Evolutionary conservation across 805 yeast genomes (phyloP), one percentile per base, ranked within the genome.

Genomic region (Teunomyces barrocoloradensis): DNA sequence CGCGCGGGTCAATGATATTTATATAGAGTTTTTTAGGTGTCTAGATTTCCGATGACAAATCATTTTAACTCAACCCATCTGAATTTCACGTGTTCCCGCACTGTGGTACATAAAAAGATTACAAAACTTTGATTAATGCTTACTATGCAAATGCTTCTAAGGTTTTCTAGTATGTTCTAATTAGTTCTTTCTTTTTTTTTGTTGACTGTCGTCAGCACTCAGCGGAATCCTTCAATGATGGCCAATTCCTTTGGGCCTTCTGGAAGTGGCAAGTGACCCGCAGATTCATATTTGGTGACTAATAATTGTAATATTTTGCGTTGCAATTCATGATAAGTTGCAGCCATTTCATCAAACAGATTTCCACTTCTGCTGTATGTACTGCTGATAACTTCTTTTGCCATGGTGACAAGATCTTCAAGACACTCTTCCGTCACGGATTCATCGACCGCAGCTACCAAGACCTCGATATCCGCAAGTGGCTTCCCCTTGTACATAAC

Each of bases 1-100:
- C 11, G 32, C 11, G 29, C 15, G 11, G 9, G 10, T 6, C 13
- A 7, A 5, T 12, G 13, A 25, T 12, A 37, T 29, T 27, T 39
- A 39, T 39, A 39, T 4, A 17, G 23, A 6, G 5, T n/a, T 34
- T 34, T 34, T 3, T 6, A 11, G 23, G 40, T 23, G 15, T 21
- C 40, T 37, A 37, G 40, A 37, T 37, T 37, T 12, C 6, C 15
- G 37, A 37, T 37, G 27, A 37, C 40, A 37, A 37, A 37, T 37
- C 40, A 37, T n/a, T 10, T 17, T 17, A 18, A 18, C 17, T n/a
- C 15, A 20, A 20, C 9, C 18, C 11, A 4, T 6, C 9, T 25
- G 27, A 6, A 7, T 25, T 11, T 21, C 40, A 37, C 40, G 40
- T 37, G 40, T 6, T 4, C 4, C 10, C 20, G 7, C 18, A 11